Conservation (phyloP, 768 basidiomycete species). For the Tricholoma bakamatsutake region DNA sequence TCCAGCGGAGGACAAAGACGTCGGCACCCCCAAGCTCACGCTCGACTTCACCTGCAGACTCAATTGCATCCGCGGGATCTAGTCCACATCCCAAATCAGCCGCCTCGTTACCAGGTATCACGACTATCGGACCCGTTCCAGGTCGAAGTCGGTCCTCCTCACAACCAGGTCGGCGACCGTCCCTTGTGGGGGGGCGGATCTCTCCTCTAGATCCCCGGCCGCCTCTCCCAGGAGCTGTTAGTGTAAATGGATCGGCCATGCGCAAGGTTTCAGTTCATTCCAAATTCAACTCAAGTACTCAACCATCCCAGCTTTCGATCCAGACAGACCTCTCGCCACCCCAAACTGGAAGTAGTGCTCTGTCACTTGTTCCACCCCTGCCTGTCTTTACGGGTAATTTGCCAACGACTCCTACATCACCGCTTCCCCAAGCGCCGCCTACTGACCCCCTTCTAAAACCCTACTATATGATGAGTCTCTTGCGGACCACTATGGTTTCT, state of each 20-base stretch:
- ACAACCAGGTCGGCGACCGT: constrained; percentile 70
- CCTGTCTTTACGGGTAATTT: constrained; percentile 47
- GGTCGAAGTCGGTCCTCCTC: constrained; percentile 65
- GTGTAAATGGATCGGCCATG: constrained; percentile 29
- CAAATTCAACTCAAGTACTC: constrained; percentile 45
- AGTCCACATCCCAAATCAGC: constrained; percentile 28
- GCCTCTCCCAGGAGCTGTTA: constrained; percentile 39
- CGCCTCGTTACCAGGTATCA: constrained; percentile 35
- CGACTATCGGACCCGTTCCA: constrained; percentile 26
- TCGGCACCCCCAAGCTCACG: constrained; percentile 56
- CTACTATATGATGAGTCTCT: constrained; percentile 83
- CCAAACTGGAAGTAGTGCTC: constrained; percentile 6
- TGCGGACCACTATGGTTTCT: constrained; percentile 73
- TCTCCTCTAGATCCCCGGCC: constrained; percentile 51
- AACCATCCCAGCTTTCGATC: constrained; percentile 41
- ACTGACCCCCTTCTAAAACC: constrained; percentile 74
- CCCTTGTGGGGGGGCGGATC: constrained; percentile 43
- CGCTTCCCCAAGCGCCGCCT: constrained; percentile 69
- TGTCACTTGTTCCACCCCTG: constrained; percentile 40
- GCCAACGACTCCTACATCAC: constrained; percentile 72
- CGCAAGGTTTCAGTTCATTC: constrained; percentile 63
- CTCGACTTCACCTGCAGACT: constrained; percentile 48
- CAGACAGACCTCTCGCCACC: constrained; percentile 39
- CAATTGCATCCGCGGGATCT: constrained; percentile 38
- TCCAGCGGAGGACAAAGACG: constrained; percentile 58